These are phyloP conservation scores for Pseudopithomyces maydicus DNA, from an alignment of 2,329 filamentous ascomycete genomes.

Conservation along the genomic window DNA sequence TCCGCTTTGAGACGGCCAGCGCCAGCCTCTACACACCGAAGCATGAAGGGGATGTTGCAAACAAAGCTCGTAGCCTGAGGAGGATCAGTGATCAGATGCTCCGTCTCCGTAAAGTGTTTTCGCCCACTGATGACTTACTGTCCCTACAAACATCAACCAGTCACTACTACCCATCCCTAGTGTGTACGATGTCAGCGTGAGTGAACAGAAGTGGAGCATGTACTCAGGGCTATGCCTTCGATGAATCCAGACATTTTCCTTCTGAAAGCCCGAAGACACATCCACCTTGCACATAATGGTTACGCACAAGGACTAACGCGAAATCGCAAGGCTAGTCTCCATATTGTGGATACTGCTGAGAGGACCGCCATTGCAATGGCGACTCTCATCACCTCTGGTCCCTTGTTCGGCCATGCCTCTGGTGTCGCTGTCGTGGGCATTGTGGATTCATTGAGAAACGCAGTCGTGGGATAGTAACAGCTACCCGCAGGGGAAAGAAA, in stretches of 20 bases:
- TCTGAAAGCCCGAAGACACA: no score
- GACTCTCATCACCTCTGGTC: constrained; percentile 8
- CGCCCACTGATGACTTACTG: constrained; percentile 8
- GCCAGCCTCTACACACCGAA: constrained; percentile 7
- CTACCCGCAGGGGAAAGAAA: not conserved
- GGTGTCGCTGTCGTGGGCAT: not conserved
- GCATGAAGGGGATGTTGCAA: constrained; percentile 6
- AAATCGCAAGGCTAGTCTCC: constrained; percentile 12
- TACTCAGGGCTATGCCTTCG: no score
- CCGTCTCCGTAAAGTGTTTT: not conserved
- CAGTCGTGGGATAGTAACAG: not conserved
- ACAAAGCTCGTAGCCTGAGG: constrained; percentile 2
- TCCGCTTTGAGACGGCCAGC: constrained; percentile 16
- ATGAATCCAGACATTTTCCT: no score
- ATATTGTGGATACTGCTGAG: not conserved
- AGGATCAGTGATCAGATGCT: not conserved
- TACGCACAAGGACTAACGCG: not conserved
- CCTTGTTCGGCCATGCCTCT: constrained; percentile 7
- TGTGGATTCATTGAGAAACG: not conserved
- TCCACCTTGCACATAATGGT: no score
- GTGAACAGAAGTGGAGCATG: no score
- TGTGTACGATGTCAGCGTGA: no score
- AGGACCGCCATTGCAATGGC: constrained; percentile 11
- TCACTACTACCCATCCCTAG: constrained; percentile 6
- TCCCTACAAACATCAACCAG: constrained; percentile 14